Evolutionary conservation across 345 rosid genomes (phyloP), one percentile per base, ranked within the genome.

Genomic region (Eucalyptus albens): DNA sequence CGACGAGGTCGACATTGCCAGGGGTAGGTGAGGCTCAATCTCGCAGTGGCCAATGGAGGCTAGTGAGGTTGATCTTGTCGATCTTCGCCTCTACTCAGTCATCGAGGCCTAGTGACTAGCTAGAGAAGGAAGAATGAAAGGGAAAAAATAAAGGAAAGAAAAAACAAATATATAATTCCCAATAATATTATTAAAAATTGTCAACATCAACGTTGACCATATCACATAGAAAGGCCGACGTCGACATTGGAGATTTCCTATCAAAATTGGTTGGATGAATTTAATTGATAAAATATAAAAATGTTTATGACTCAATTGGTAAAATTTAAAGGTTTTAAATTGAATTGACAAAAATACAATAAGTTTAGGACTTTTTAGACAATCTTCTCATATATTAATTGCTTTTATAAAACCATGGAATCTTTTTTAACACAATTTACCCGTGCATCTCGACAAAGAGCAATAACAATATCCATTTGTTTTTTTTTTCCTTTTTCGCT

Each of bases 1-100:
- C 0, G 1, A 22, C 1, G 3, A 9, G 62, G 29, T 56, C 1
- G 1, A 24, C 62, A 22, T 56, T 22, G 62, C 29, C 0, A 56
- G 2, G 29, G 62, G 12, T 56, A 24, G 62, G 29, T 1, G 9
- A 56, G 62, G 62, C 13, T 56, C 62, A 56, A 22, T 24, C 27
- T 24, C 3, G 1, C 29, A 10, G 6, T 24, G 62, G 29, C 13
- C 27, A 56, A 56, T 0, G 1, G 29, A 24, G 29, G 62, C 27
- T 56, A 56, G 62, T 1, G 0, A 56, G 62, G 27, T 56, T 24
- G 29, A 56, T 24, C 13, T 56, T 24, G 29, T 56, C 3, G 0
- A 24, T 24, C 62, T 24, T 56, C 0, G 3, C 13, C 62, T 56
- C 3, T 56, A 0, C 27, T 24, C 0, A 21, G 6, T 56, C 27